Evolutionary conservation across 257 asterid species (phyloP).

Genomic region (Cinchona pubescens): DNA sequence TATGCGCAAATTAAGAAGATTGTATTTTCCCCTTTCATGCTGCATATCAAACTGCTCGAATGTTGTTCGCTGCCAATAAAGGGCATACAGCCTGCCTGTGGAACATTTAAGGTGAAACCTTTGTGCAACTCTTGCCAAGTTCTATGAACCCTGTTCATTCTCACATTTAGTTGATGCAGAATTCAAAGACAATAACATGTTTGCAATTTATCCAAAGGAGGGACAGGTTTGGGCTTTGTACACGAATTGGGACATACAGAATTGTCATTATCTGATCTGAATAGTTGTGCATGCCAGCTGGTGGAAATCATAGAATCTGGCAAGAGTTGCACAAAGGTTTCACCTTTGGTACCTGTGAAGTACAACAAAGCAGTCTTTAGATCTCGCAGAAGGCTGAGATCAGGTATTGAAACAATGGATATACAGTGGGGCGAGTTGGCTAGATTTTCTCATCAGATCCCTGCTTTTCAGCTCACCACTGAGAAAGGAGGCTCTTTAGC

Average conservation of each 20-base stretch:
- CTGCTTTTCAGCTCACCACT: constrained; percentile 22
- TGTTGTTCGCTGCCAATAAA: constrained; percentile 1
- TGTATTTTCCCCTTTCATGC: constrained; percentile 9
- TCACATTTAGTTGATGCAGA: constrained; percentile 27
- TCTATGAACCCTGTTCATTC: constrained; percentile 14
- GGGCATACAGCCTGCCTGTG: constrained; percentile 19
- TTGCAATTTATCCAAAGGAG: constrained; percentile 22
- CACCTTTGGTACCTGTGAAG: constrained; percentile 18
- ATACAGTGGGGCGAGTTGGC: constrained; percentile 16
- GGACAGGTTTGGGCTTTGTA: constrained; percentile 38
- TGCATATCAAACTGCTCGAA: constrained; percentile 25
- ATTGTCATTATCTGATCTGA: constrained; percentile 14
- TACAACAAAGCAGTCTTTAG: constrained; percentile 24
- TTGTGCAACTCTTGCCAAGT: constrained; percentile 1
- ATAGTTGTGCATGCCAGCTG: constrained; percentile 20
- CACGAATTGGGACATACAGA: constrained; percentile 17
- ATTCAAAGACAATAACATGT: neutral
- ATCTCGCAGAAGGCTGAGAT: constrained; percentile 18
- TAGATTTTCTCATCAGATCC: constrained; percentile 36
- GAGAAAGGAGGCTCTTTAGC: constrained; percentile 23
- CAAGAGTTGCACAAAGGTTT: constrained; percentile 13
- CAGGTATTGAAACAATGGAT: constrained; percentile 12
- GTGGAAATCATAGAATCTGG: constrained; percentile 23
- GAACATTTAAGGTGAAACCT: constrained; percentile 16
- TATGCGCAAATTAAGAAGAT: constrained; percentile 29